Percentiles rank a stretch among this genome's conserved stretches.
These are phyloP conservation scores for Marvania coccoides DNA, from an alignment of 139 green algal genomes.

Conservation along the genomic window DNA sequence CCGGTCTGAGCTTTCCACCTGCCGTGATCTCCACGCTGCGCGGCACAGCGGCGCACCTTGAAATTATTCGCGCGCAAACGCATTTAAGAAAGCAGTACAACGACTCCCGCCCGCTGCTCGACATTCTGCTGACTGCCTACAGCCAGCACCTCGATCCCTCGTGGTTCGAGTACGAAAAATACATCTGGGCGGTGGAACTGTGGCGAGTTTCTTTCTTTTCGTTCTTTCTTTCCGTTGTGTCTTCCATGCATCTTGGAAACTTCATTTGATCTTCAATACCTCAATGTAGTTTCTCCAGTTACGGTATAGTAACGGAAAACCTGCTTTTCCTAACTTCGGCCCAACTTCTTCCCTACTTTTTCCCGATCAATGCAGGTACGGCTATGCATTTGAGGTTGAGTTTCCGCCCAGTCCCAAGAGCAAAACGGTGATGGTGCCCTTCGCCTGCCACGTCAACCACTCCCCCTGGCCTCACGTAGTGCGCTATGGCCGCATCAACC, in stretches of 20 bases:
- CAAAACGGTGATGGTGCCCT: conserved; percentile 53
- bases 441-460: conserved; percentile 65
- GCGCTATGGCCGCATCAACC: conserved; percentile 48
- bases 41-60: conserved; percentile 18
- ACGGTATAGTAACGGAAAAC: no score
- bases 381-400: conserved; percentile 25
- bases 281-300: no score
- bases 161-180: conserved; percentile 45
- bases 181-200: conserved; percentile 63
- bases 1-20: conserved; percentile 32
- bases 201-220: no score
- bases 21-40: conserved; percentile 19
- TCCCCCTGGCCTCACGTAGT: conserved; percentile 58
- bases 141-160: conserved; percentile 23
- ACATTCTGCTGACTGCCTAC: conserved; percentile 49
- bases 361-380: conserved; percentile 15
- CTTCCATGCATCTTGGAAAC: no score
- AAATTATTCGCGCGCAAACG: conserved; percentile 29
- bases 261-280: no score
- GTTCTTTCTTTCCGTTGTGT: no score
- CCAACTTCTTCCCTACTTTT: no score
- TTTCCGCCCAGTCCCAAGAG: conserved; percentile 6
- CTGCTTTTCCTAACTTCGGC: no score
- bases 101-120: conserved; percentile 24
- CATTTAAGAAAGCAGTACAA: conserved; percentile 40